Base-by-base conservation (phyloP, 164 flowering plant species). In the Taxillus chinensis region DNA sequence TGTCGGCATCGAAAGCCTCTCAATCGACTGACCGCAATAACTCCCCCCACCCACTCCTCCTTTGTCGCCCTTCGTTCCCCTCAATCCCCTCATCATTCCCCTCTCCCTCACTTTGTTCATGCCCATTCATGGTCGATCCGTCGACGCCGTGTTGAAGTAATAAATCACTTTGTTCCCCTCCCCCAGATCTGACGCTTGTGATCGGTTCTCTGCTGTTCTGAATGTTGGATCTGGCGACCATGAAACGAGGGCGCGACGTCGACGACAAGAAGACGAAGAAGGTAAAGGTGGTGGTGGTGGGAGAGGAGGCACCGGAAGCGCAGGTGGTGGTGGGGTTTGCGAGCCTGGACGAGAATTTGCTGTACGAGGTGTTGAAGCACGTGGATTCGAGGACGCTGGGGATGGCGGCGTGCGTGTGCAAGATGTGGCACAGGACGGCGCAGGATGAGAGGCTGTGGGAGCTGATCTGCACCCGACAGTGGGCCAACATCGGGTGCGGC, bases 391-490 rank as follows among this genome's bases (percentile, higher is more conserved):
- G 78, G 61, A 71, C 96, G 7, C 70, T 93, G 39, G 99, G 81
- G 5, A 60, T 57, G 37, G 80, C 99, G 17, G 72, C 86, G 0
- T 90, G 96, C 69, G 99, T 93, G 10, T 82, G 74, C 87, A 83
- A 77, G 72, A 86, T 70, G 69, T 93, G 97, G 99, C 67, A 75
- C 65, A 68, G 64, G 55, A 86, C 95, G 55, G 87, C 90, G 4
- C 78, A 76, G 60, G 99, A 95, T 66, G 99, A 95, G 85, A 79
- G 96, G 46, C 77, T 95, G 2, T 90, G 99, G 99, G 99, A 95
- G 86, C 70, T 84, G 80, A 83, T 95, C 75, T 95, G 93, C 72
- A 89, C 90, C 27, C 78, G 78, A 41, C 86, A 89, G 74, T 77
- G 82, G 81, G 77, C 81, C 14, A 84, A 76, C 62, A 69, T 69